Percentiles rank a stretch among this genome's conserved stretches.
phyloP scores from a whole-genome alignment of 83 land plant species.

The Larix sibirica region DNA sequence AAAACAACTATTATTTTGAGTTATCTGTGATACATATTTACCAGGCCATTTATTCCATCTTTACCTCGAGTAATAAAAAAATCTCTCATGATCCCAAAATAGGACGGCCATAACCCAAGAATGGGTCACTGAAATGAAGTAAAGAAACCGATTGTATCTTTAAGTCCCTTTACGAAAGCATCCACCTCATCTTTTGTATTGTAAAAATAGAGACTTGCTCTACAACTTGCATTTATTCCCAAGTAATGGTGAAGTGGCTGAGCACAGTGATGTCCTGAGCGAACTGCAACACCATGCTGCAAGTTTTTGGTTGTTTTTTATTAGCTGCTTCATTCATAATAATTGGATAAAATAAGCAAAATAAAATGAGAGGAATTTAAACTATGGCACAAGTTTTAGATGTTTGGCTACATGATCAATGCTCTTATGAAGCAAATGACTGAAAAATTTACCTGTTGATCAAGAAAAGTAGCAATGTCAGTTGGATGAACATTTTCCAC shows the following conservation, averaged over 20 bases:
- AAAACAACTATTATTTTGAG: too few relatives aligned
- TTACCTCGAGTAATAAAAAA: background rate
- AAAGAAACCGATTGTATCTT: slow-evolving; percentile 79
- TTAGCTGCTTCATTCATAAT: background rate
- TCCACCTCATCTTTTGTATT: slow-evolving; percentile 90
- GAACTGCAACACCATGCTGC: slow-evolving; percentile 90
- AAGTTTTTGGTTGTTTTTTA: slow-evolving; percentile 1
- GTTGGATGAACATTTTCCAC: slow-evolving; percentile 73
- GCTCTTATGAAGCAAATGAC: background rate
- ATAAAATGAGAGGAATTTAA: background rate
- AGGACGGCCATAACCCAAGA: background rate
- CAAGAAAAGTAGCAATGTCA: slow-evolving; percentile 89
- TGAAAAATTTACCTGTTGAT: slow-evolving; percentile 56
- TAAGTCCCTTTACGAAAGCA: slow-evolving; percentile 61
- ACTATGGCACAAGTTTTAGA: background rate
- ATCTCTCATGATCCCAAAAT: background rate
- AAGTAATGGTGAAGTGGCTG: slow-evolving; percentile 81
- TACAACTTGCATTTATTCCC: slow-evolving; percentile 72
- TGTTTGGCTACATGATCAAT: too few relatives aligned
- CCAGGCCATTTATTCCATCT: too few relatives aligned
- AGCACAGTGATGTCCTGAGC: slow-evolving; percentile 95
- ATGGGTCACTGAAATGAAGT: slow-evolving; percentile 35
- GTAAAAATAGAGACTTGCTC: slow-evolving; percentile 91
- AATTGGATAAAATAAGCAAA: background rate
- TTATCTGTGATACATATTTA: too few relatives aligned